Base-by-base conservation (phyloP, 768 basidiomycete species). In the Kwoniella bestiolae region DNA sequence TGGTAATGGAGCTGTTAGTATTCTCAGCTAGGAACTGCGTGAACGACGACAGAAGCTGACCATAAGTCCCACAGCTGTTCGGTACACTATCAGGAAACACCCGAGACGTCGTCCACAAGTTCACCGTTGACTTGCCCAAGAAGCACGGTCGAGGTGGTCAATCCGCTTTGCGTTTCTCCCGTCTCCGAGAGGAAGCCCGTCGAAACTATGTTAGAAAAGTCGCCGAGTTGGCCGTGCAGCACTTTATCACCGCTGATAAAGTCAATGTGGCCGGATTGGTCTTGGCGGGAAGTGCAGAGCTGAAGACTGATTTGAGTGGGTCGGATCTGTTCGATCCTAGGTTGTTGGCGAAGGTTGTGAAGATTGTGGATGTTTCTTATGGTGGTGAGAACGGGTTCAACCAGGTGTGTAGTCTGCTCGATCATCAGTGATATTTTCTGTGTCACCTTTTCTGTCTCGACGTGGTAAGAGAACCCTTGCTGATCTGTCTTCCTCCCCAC, bases 171-270 rank as follows among this genome's bases (percentile, higher is more conserved):
- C 96, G 96, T 90, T 99, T 99, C 88, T 92, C 95, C 44, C 95
- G 96, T 85, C 87, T 99, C 55, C 91, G 96, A 78, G 96, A 97
- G 82, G 96, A 99, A 84, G 96, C 96, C 82, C 89, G 96, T 51
- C 94, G 98, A 88, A 99, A 98, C 83, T 99, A 99, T 81, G 95
- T 99, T 56, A 91, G 96, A 75, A 99, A 99, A 83, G 96, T 99
- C 64, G 94, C 94, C 56, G 96, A 99, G 83, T 85, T 87, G 65
- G 94, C 96, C 5, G 96, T 98, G 28, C 94, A 97, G 82, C 93
- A 97, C 83, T 99, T 92, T 80, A 96, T 99, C 82, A 92, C 93
- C 63, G 90, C 88, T 81, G 96, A 99, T 85, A 97, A 94, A 82
- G 94, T 98, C 83, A 99, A 99, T 79, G 94, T 97, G 28, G 90